Conservation (phyloP, 108 stramenopile genomes). For the Licmophora abbreviata region DNA sequence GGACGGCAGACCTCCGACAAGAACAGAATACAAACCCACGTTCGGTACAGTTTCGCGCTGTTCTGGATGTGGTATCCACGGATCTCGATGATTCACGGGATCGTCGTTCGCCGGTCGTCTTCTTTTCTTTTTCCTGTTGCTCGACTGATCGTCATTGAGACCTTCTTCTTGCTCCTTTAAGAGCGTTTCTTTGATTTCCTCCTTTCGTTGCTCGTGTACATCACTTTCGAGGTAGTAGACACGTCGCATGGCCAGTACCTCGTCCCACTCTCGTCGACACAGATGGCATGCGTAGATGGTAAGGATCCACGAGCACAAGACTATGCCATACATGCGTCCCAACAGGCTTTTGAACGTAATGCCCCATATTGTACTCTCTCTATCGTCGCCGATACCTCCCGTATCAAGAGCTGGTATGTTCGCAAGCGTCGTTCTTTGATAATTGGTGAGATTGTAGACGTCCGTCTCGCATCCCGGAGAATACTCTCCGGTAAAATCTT, state of each 20-base stretch:
- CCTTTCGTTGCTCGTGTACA: constrained; percentile 55
- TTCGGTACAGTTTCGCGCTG: constrained; percentile 74
- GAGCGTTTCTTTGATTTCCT: constrained; percentile 48
- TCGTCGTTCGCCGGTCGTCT: constrained; percentile 6
- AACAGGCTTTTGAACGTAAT: constrained; percentile 18
- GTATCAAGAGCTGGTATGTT: constrained; percentile 43
- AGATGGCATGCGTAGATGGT: constrained; percentile 32
- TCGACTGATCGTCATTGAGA: background rate
- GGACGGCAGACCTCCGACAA: constrained; percentile 76
- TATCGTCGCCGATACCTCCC: background rate
- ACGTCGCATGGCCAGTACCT: constrained; percentile 64
- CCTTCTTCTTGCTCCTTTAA: constrained; percentile 9
- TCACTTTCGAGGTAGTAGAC: constrained; percentile 79
- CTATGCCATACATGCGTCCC: constrained; percentile 42
- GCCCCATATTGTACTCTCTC: background rate
- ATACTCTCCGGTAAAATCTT: background rate
- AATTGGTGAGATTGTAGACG: constrained; percentile 50
- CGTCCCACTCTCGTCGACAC: constrained; percentile 58
- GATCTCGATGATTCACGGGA: constrained; percentile 25
- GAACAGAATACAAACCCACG: constrained; percentile 70
- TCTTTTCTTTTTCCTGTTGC: constrained; percentile 6
- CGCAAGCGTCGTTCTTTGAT: constrained; percentile 64
- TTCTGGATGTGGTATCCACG: constrained; percentile 83
- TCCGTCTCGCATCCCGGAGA: background rate
- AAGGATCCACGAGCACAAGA: constrained; percentile 53